Base-by-base conservation (phyloP, 1,284 basidiomycete species). In the Coniophora puteana region DNA sequence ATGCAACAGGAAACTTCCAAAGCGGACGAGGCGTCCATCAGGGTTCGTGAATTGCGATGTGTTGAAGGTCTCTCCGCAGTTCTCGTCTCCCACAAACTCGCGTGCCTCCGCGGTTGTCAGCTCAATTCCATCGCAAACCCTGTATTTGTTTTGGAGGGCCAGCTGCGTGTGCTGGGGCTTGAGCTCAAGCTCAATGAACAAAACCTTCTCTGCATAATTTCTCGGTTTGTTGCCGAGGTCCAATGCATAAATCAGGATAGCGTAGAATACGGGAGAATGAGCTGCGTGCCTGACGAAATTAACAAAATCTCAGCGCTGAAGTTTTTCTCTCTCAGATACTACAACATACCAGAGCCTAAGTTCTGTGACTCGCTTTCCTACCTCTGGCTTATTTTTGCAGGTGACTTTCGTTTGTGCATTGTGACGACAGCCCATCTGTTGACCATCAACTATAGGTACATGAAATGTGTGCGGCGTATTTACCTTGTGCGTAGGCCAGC, bases 401-500 rank as follows among this genome's bases (percentile, higher is more conserved):
- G 5, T 40, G 40, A 27, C 21, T 14, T 16, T 22, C 35, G 29
- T 25, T 35, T 32, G 25, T 43, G 36, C 41, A 43, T 11, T 14
- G 25, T 11, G 23, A 23, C 37, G 34, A 25, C 4, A 11, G 30
- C 12, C 7, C 6, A 20, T n/a, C 12, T 11, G 7, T 23, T n/a
- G 16, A 8, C 16, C 8, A 1, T 22, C 14, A 4, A 14, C n/a
- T 16, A 18, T 25, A 21, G 2, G 17, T 24, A 14, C 16, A 12
- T 17, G 13, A 5, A 31, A 20, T 8, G 11, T 6, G 6, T 13
- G 35, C 25, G 8, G n/a, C n/a, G 25, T n/a, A 33, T 13, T 22
- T 41, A 41, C 40, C 35, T 38, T 43, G 27, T 43, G 41, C 14
- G 38, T 22, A 17, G 41, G 28, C 41, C 41, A 43, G 31, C 36